Conservation (phyloP, 768 basidiomycete genomes). For the Russula earlei region DNA sequence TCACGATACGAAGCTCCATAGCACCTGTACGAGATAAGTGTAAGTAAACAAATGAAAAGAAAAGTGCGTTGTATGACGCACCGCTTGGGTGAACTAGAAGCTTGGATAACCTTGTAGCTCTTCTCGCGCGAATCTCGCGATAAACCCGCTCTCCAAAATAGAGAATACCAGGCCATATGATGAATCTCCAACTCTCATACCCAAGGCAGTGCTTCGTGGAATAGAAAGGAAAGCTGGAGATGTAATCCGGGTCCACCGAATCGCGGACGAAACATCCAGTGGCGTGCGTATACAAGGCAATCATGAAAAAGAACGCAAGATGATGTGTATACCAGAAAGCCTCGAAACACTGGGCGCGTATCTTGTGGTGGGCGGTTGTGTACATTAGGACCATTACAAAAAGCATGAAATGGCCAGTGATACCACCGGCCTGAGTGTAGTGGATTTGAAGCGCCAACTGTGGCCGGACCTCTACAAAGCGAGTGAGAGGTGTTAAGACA, state of each 20-base stretch:
- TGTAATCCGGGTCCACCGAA: slow-evolving; percentile 61
- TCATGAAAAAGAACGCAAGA: slow-evolving; percentile 89
- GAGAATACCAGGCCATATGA: slow-evolving; percentile 83
- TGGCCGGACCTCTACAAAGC: slow-evolving; percentile 60
- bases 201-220: slow-evolving; percentile 81
- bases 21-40: slow-evolving; percentile 41
- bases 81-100: slow-evolving; percentile 86
- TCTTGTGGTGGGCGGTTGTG: slow-evolving; percentile 80
- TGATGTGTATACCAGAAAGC: slow-evolving; percentile 98
- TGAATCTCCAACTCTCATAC: slow-evolving; percentile 85
- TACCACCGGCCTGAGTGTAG: slow-evolving; percentile 82
- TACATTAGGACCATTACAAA: slow-evolving; percentile 91
- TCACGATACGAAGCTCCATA: slow-evolving; percentile 89
- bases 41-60: background rate
- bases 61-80: slow-evolving; percentile 27
- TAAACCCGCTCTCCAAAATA: slow-evolving; percentile 85
- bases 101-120: slow-evolving; percentile 69
- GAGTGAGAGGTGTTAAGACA: background rate
- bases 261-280: slow-evolving; percentile 95
- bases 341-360: slow-evolving; percentile 86
- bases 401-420: slow-evolving; percentile 93
- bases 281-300: slow-evolving; percentile 83
- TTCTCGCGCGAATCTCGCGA: slow-evolving; percentile 73
- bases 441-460: slow-evolving; percentile 75
- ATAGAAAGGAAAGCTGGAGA: slow-evolving; percentile 75